phyloP scores from a whole-genome alignment of 768 basidiomycete genomes.

The Hygrophorus pudorinus region DNA sequence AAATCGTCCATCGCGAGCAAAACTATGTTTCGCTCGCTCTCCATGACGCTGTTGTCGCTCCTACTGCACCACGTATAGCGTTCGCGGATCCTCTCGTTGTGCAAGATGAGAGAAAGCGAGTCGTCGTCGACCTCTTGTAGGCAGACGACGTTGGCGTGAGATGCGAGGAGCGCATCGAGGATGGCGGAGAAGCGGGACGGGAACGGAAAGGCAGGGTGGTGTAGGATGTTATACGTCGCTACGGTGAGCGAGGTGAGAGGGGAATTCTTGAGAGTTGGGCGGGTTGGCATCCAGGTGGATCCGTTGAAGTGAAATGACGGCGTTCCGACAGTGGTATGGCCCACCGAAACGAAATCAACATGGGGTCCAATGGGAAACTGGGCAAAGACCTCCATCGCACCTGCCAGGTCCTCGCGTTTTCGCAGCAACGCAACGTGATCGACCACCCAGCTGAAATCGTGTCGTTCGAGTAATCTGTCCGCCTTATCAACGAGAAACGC shows the following conservation, averaged over 20 bases:
- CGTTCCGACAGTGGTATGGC: background rate
- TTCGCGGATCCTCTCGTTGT: background rate
- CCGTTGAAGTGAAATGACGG: slow-evolving; percentile 2
- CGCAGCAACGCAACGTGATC: slow-evolving; percentile 4
- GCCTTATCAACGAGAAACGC: slow-evolving; percentile 4
- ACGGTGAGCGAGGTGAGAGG: background rate
- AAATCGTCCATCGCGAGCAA: background rate
- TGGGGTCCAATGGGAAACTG: slow-evolving; percentile 2
- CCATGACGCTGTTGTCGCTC: background rate
- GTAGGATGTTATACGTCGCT: slow-evolving; percentile 4
- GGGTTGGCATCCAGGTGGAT: background rate
- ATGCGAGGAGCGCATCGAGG: background rate
- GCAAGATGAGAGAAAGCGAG: background rate
- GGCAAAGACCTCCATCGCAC: background rate
- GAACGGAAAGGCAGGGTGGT: slow-evolving; percentile 3
- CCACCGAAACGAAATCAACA: background rate
- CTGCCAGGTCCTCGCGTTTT: slow-evolving; percentile 1
- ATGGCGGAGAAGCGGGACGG: background rate
- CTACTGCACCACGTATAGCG: slow-evolving; percentile 1
- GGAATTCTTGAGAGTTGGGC: background rate
- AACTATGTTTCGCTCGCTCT: slow-evolving; percentile 5
- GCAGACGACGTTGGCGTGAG: slow-evolving; percentile 1
- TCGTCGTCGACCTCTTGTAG: slow-evolving; percentile 3
- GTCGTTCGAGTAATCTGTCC: background rate
- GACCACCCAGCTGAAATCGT: slow-evolving; percentile 3